phyloP scores from a whole-genome alignment of 2,329 filamentous ascomycete genomes.

The Diaporthe longicolla region DNA sequence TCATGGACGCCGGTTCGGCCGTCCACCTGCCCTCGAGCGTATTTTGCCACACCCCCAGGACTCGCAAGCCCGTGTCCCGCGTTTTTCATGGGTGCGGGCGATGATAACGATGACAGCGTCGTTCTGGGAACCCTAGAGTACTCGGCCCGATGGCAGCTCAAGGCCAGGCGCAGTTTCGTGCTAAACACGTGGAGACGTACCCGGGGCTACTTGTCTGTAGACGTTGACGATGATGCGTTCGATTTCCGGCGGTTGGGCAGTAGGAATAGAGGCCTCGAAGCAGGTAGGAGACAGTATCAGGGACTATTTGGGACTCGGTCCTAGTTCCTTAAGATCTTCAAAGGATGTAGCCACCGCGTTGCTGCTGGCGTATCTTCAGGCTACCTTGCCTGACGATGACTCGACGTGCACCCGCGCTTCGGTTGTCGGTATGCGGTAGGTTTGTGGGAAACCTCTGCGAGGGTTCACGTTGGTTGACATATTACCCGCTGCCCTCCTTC shows the following conservation, averaged over 20 bases:
- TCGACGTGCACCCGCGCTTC: not conserved
- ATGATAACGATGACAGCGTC: not conserved
- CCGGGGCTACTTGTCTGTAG: not conserved
- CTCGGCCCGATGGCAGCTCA: not conserved
- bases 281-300: not conserved
- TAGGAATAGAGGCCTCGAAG: not conserved
- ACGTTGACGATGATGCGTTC: not conserved
- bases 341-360: not conserved
- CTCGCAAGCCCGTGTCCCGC: not conserved
- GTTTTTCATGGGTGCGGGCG: not conserved
- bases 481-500: not conserved
- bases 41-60: not conserved
- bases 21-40: not conserved
- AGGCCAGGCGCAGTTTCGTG: not conserved
- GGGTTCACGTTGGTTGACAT: not conserved
- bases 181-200: not conserved
- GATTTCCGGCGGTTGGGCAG: not conserved
- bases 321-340: not conserved
- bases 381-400: not conserved
- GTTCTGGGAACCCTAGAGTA: not conserved
- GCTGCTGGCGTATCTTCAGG: not conserved
- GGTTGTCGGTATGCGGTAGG: not conserved
- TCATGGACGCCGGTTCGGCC: no score
- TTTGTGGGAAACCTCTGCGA: no score
- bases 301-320: not conserved